Base-by-base conservation (phyloP, 2,329 filamentous ascomycete genomes). In the Arthrobotrys entomopaga region DNA sequence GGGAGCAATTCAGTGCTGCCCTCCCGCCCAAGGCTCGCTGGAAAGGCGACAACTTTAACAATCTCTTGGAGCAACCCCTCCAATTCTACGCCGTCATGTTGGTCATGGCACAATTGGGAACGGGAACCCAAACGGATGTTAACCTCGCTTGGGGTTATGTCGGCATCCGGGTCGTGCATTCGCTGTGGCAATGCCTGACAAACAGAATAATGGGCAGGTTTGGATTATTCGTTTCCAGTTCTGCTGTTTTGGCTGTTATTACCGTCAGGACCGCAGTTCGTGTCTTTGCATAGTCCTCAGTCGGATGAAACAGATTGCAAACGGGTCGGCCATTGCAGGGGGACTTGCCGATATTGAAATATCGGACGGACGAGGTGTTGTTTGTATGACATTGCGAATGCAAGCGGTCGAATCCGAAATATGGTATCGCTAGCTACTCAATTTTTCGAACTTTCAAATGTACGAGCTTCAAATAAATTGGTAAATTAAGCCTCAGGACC, bases 1-100 rank as follows among this genome's bases (percentile, higher is more conserved):
- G 73, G 40, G 67, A 76, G 50, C 77, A 81, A 57, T 59, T 81
- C 40, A 77, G 80, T 63, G 54, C 67, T 5, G 75, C 77, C 46
- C 77, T 79, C 1, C 80, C 81, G 2, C 53, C 79, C 0, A 48
- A 60, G 24, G 77, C 79, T 29, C 80, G 80, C 65, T 82, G 79
- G 79, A 80, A 81, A 61, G 81, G 81, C 10, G 82, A 83, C 75
- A 84, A 84, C 76, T 84, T 80, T 78, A 82, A 83, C 76, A 80
- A 84, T 66, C 78, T 84, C 56, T 78, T 81, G 65, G 82, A 84
- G 78, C 82, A 84, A 76, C 83, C 83, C 15, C 83, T 82, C 1
- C 80, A 82, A 48, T 84, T 84, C 79, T 84, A 83, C 78, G 82
- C 82, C 16, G 74, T 81, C 19, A 77, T 78, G 10, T 77, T 84